A percentile compares a stretch with the other conserved stretches of the same genome.
These are phyloP conservation scores for Pleomassaria siparia DNA, from an alignment of 2,329 filamentous ascomycete genomes.

Conservation along the genomic window DNA sequence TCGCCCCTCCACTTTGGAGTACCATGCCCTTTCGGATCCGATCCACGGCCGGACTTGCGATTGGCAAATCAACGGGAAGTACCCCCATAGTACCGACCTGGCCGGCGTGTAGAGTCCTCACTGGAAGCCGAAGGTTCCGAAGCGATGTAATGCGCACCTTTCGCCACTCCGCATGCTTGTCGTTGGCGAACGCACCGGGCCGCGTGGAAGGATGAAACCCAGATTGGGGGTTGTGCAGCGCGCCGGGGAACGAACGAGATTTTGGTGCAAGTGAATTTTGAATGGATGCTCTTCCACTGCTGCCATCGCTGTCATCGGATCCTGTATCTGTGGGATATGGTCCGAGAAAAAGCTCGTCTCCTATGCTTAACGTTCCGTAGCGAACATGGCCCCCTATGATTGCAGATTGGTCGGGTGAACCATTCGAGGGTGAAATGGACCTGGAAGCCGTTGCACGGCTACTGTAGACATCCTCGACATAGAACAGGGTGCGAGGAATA, in stretches of 20 bases:
- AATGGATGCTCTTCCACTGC: constrained; percentile 24
- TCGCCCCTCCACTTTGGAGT: constrained; percentile 62
- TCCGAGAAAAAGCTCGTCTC: constrained; percentile 76
- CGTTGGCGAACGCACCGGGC: constrained; percentile 2
- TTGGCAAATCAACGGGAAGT: constrained; percentile 46
- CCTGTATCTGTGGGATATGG: constrained; percentile 56
- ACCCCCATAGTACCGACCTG: constrained; percentile 91
- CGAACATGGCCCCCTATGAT: constrained; percentile 84
- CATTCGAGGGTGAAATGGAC: constrained; percentile 1
- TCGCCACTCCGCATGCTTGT: constrained; percentile 65
- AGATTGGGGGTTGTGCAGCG: constrained; percentile 33
- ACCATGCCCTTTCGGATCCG: constrained; percentile 79
- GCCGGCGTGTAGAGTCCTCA: constrained; percentile 71
- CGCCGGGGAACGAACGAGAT: constrained; percentile 53
- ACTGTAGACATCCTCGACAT: constrained; percentile 88
- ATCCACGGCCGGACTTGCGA: constrained; percentile 32
- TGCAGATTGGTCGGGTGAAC: constrained; percentile 33
- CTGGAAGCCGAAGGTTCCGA: constrained; percentile 82
- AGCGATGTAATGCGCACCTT: constrained; percentile 80
- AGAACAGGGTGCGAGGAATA: constrained; percentile 67
- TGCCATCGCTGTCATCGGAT: constrained; percentile 42
- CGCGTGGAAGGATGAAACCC: constrained; percentile 4
- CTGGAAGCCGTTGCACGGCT: constrained; percentile 47
- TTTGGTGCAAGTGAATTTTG: constrained; percentile 37
- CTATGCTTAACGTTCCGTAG: constrained; percentile 75